These are phyloP conservation scores for Erysimum cheiri DNA, from an alignment of 441 rosid genomes.

Conservation along the genomic window DNA sequence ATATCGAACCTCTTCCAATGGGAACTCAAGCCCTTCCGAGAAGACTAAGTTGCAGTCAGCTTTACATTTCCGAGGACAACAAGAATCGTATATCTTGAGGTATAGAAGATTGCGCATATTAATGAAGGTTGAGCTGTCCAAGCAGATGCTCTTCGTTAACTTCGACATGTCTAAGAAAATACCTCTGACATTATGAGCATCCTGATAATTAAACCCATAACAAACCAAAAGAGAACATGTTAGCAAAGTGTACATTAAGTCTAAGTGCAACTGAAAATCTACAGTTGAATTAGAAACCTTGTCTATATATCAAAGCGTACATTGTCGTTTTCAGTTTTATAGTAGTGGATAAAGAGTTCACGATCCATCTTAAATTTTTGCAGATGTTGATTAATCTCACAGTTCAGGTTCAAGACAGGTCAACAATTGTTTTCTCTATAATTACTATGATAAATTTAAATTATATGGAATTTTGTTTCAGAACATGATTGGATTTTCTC, in stretches of 20 bases:
- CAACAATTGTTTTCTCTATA: too few relatives aligned
- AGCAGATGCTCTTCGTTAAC: not conserved
- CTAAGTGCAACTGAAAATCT: too few relatives aligned
- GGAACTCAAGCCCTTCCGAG: not conserved
- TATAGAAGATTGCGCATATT: not conserved
- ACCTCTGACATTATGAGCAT: not conserved
- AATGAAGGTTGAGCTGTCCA: not conserved
- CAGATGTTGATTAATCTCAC: too few relatives aligned
- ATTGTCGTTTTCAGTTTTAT: too few relatives aligned
- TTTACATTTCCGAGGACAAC: not conserved
- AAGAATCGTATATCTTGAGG: constrained; percentile 3
- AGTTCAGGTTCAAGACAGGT: too few relatives aligned
- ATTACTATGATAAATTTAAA: not conserved
- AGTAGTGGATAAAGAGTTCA: too few relatives aligned
- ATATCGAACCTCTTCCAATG: not conserved
- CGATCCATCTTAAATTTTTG: too few relatives aligned
- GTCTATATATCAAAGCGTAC: too few relatives aligned
- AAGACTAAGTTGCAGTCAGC: not conserved
- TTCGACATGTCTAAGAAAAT: constrained; percentile 16
- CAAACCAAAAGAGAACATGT: not conserved
- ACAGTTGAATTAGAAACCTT: not conserved
- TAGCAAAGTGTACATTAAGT: not conserved
- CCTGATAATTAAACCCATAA: too few relatives aligned
- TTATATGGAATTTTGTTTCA: not conserved
- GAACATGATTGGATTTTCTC: not conserved